Evolutionary conservation across 176 grass and related monocot genomes (phyloP).

Genomic region (Ensete ventricosum): DNA sequence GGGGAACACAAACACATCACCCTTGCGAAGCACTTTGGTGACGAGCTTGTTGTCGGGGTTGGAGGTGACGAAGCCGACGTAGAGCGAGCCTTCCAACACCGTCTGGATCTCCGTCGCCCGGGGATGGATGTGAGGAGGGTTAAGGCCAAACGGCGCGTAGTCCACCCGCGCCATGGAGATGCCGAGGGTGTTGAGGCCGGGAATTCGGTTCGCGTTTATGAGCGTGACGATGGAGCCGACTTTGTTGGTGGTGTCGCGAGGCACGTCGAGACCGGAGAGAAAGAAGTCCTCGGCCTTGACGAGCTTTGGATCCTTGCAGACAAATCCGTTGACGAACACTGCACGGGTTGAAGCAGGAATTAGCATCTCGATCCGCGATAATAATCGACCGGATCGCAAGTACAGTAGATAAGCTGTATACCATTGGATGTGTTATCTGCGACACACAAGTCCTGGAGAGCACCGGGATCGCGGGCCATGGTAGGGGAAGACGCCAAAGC

Average conservation of each 20-base stretch:
- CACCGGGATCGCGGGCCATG: too few species aligned
- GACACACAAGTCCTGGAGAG: too few species aligned
- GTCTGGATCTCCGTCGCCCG: conserved; percentile 46
- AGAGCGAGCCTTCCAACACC: conserved; percentile 41
- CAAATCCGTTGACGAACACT: conserved; percentile 74
- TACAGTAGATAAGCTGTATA: too few species aligned
- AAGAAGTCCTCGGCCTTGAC: conserved; percentile 59
- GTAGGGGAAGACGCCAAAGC: too few species aligned
- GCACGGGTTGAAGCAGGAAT: too few species aligned
- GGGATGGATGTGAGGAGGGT: conserved; percentile 61
- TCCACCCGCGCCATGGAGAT: conserved; percentile 53
- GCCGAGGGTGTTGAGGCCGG: conserved; percentile 72
- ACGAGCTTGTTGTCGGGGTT: conserved; percentile 55
- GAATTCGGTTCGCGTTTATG: conserved; percentile 18
- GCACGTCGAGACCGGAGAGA: conserved; percentile 17
- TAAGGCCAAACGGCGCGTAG: conserved; percentile 47
- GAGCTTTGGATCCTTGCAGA: conserved; percentile 57
- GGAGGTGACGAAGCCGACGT: conserved; percentile 53
- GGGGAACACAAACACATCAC: conserved; percentile 62
- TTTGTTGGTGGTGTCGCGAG: conserved; percentile 35
- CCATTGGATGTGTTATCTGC: too few species aligned
- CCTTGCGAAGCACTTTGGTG: conserved; percentile 24
- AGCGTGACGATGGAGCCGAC: conserved; percentile 27
- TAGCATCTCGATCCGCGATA: too few species aligned
- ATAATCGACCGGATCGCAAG: too few species aligned